These are phyloP conservation scores for Immersiella caudata DNA, from an alignment of 495 filamentous ascomycete genomes.

Conservation along the genomic window DNA sequence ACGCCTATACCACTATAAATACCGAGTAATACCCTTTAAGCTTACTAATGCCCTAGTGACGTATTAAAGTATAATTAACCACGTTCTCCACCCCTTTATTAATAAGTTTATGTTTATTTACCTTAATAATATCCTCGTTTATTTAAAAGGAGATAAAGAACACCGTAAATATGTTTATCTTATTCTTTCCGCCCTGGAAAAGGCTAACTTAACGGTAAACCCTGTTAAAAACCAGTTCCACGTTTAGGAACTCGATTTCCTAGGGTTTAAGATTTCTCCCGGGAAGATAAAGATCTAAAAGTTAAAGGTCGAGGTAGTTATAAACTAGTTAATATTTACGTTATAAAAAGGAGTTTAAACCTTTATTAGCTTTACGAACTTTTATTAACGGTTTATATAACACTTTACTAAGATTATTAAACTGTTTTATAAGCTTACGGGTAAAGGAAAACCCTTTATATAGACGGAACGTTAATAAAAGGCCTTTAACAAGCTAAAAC, in stretches of 20 bases:
- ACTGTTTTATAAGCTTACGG: neutral
- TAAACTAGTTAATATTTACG: neutral
- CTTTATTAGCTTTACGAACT: slow-evolving; percentile 20
- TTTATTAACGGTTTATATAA: slow-evolving; percentile 21
- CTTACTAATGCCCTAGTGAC: neutral
- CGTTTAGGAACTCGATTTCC: neutral
- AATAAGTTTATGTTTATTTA: neutral
- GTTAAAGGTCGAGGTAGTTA: slow-evolving; percentile 13
- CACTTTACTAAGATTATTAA: neutral
- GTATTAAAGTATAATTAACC: neutral
- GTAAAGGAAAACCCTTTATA: neutral
- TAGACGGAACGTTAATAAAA: neutral
- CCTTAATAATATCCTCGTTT: neutral
- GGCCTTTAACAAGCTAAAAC: neutral
- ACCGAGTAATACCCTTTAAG: neutral
- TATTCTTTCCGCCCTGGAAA: neutral
- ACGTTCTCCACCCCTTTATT: neutral
- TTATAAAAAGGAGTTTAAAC: neutral
- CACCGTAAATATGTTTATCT: neutral
- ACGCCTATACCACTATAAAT: neutral
- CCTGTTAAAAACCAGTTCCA: neutral
- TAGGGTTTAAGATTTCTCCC: neutral
- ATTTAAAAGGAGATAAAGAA: neutral
- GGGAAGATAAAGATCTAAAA: neutral
- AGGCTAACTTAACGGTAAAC: neutral